Conservation (phyloP, 73 alveolate species). For the Paramecium caudatum region DNA sequence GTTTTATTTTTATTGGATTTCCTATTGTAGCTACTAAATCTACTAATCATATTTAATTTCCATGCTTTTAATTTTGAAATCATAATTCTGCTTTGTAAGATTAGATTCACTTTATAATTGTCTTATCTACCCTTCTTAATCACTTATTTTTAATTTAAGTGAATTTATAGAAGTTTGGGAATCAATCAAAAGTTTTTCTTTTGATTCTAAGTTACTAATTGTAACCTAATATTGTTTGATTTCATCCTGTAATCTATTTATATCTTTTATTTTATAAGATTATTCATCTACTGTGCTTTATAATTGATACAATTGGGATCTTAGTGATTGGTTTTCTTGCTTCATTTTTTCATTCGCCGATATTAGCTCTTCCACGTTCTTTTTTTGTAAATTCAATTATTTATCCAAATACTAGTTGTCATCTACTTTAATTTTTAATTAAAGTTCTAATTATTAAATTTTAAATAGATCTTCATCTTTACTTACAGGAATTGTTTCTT, state of each 20-base stretch:
- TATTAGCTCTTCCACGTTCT: neutral
- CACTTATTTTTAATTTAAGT: neutral
- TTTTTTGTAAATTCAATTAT: neutral
- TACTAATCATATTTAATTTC: neutral
- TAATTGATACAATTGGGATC: neutral
- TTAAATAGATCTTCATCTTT: slow-evolving; percentile 28
- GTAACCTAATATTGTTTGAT: neutral
- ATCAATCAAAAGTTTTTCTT: neutral
- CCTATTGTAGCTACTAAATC: neutral
- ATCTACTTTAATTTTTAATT: slow-evolving; percentile 1
- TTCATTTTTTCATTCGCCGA: slow-evolving; percentile 26
- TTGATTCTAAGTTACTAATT: neutral
- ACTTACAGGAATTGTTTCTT: slow-evolving; percentile 15
- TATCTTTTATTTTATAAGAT: neutral
- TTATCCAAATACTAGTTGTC: neutral
- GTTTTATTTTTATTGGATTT: neutral
- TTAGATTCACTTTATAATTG: neutral
- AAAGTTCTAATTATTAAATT: neutral
- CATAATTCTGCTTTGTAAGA: neutral
- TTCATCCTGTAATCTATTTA: neutral
- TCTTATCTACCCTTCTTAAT: neutral
- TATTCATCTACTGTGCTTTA: neutral
- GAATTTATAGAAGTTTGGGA: neutral
- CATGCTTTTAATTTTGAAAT: neutral
- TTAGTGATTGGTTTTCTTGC: neutral